Evolutionary conservation across 2,329 filamentous ascomycete genomes (phyloP).

Genomic region (Colletotrichum sp.): DNA sequence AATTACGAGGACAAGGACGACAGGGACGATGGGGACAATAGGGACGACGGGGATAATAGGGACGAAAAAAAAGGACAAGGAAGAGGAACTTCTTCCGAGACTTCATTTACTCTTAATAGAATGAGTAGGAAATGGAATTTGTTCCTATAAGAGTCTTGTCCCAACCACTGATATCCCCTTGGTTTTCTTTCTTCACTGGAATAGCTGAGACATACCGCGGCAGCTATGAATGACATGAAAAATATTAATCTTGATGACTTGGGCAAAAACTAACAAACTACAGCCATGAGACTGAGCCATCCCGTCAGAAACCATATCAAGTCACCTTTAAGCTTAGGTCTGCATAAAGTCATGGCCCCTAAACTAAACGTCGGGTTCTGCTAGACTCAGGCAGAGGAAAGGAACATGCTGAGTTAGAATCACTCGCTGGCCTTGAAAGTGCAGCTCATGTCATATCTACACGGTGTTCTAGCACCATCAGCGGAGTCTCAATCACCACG

Average conservation of each 20-base stretch:
- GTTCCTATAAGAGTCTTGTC: not conserved
- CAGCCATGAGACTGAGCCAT: not conserved
- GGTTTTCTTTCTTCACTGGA: not conserved
- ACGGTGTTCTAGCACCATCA: not conserved
- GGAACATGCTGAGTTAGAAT: not conserved
- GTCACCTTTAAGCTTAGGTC: not conserved
- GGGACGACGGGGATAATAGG: not conserved
- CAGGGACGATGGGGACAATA: accelerated
- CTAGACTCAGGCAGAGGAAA: not conserved
- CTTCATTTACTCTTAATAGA: not conserved
- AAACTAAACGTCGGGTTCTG: not conserved
- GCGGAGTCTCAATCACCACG: not conserved
- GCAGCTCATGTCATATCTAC: not conserved
- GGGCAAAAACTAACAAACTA: not conserved
- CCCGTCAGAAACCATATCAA: not conserved
- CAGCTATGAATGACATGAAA: not conserved
- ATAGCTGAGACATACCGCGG: not conserved
- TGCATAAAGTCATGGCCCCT: not conserved
- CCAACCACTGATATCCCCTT: not conserved
- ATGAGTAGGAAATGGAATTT: not conserved
- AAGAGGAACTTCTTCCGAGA: not conserved
- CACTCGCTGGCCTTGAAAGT: not conserved
- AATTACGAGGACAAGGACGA: not conserved
- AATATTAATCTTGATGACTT: accelerated
- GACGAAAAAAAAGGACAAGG: not conserved